These are phyloP conservation scores for Wickerhamomyces rabaulensis DNA, from an alignment of 805 yeast genomes.

Conservation along the genomic window DNA sequence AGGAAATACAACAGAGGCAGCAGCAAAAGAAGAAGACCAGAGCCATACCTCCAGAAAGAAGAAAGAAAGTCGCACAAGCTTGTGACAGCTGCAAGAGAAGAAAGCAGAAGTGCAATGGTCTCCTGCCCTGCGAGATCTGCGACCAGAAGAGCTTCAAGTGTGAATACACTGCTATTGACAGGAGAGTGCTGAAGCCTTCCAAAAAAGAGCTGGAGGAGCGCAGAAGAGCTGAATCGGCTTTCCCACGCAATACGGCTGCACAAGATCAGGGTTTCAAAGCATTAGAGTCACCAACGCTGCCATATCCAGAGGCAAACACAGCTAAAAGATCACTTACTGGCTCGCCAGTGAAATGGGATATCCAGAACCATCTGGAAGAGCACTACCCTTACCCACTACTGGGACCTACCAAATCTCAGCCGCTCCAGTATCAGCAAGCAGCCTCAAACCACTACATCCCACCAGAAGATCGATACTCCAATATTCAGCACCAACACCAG, in stretches of 20 bases:
- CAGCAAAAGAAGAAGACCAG: conserved; percentile 17
- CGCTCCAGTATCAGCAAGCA: neutral
- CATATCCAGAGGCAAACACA: neutral
- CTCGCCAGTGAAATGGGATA: neutral
- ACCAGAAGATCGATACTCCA: neutral
- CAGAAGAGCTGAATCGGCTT: neutral
- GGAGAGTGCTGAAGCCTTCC: conserved; percentile 19
- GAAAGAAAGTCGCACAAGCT: conserved; percentile 42
- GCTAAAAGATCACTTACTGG: neutral
- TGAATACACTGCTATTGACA: conserved; percentile 23
- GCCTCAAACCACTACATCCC: neutral
- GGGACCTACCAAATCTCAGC: neutral
- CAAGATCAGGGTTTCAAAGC: neutral
- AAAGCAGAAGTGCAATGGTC: conserved; percentile 32
- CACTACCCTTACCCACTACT: neutral
- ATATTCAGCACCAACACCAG: neutral
- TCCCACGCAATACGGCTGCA: neutral
- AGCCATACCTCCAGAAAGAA: conserved; percentile 21
- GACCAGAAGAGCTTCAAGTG: conserved; percentile 26
- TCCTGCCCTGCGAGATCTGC: conserved; percentile 32
- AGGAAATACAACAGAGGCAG: neutral
- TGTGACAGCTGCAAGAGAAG: conserved; percentile 42
- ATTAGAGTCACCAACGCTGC: neutral
- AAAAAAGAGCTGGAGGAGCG: conserved; percentile 7
- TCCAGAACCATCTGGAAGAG: conserved; percentile 1